Conservation (phyloP, 345 rosid genomes). For the Cardamine chenopodiifolia region DNA sequence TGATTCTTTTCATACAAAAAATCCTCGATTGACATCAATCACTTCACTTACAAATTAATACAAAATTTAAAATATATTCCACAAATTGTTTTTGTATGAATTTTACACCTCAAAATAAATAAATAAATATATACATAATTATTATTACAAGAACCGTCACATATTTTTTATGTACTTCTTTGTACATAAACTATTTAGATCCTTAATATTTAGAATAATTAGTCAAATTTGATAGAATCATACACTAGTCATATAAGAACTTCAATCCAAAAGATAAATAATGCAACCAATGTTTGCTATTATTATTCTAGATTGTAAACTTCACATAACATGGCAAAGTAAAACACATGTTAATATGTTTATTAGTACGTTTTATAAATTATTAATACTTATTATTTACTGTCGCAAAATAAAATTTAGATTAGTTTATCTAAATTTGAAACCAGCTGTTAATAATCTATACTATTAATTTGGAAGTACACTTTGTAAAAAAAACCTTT, state of each 20-base stretch:
- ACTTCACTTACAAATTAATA: slow-evolving; percentile 13
- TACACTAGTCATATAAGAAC: slow-evolving; percentile 36
- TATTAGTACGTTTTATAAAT: too few species aligned
- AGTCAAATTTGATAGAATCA: slow-evolving; percentile 25
- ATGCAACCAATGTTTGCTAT: background rate
- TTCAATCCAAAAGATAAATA: background rate
- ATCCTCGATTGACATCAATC: slow-evolving; percentile 10
- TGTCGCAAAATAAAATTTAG: too few species aligned
- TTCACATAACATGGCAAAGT: background rate
- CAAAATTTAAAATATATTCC: too few species aligned
- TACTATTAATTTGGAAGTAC: too few species aligned
- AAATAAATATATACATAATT: too few species aligned
- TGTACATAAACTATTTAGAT: background rate
- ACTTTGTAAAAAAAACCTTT: too few species aligned
- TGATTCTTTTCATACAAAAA: slow-evolving; percentile 39
- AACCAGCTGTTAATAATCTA: too few species aligned
- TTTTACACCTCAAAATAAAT: too few species aligned
- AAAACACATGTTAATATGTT: too few species aligned
- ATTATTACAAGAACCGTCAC: background rate
- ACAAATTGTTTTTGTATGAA: too few species aligned
- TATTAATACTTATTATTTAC: too few species aligned
- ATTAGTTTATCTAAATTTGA: too few species aligned
- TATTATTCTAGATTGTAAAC: background rate
- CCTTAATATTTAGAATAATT: background rate
- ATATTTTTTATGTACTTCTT: background rate